Evolutionary conservation across 352 stramenopile genomes (phyloP).

Genomic region (Peronosclerospora sorghi): DNA sequence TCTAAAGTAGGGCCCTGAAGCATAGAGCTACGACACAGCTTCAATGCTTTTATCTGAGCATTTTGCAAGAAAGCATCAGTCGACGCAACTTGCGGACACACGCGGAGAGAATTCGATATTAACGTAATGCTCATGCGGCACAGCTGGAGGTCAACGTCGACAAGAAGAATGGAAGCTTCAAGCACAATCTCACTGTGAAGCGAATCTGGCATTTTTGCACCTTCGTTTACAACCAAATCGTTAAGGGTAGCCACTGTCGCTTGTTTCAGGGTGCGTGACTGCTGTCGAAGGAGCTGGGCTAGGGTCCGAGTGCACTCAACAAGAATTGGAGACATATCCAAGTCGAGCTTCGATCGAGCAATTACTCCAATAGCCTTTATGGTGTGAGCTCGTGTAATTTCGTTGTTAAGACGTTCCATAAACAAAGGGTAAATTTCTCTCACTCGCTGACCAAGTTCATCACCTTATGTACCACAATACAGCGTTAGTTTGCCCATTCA

Average conservation of each 20-base stretch:
- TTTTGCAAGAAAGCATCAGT: constrained; percentile 53
- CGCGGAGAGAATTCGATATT: constrained; percentile 59
- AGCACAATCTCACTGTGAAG: constrained; percentile 85
- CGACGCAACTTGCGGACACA: constrained; percentile 45
- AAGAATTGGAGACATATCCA: constrained; percentile 90
- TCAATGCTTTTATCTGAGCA: constrained; percentile 70
- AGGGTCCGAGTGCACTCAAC: constrained; percentile 82
- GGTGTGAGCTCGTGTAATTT: constrained; percentile 94
- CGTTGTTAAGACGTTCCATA: constrained; percentile 95
- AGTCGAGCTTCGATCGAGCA: constrained; percentile 64
- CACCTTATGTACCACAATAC: constrained; percentile 26
- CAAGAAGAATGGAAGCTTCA: constrained; percentile 86
- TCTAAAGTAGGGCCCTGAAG: constrained; percentile 79
- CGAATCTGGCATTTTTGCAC: constrained; percentile 45
- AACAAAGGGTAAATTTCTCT: constrained; percentile 86
- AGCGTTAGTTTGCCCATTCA: constrained; percentile 2
- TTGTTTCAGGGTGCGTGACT: constrained; percentile 93
- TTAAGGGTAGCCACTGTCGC: constrained; percentile 87
- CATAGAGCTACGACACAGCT: constrained; percentile 86
- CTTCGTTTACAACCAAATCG: constrained; percentile 79
- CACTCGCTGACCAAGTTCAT: constrained; percentile 71
- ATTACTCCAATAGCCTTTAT: constrained; percentile 93
- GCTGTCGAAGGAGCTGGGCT: constrained; percentile 88
- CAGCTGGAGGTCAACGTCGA: constrained; percentile 94
- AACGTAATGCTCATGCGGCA: constrained; percentile 90